Evolutionary conservation across 2,329 filamentous ascomycete genomes (phyloP), one percentile per base, ranked within the genome.

Genomic region (Arachnopeziza araneosa): DNA sequence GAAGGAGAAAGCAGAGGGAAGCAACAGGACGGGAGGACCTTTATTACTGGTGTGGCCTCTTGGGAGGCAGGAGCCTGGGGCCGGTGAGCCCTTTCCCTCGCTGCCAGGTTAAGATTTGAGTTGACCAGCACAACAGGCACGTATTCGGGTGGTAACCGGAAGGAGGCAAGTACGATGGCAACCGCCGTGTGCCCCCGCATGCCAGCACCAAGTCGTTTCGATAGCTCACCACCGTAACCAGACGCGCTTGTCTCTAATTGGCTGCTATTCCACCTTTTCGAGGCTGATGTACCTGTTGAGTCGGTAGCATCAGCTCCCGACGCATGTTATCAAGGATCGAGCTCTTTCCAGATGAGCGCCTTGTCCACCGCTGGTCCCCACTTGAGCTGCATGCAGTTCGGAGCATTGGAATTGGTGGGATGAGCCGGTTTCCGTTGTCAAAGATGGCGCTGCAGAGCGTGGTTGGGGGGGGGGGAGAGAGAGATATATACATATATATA

Each of bases 281-380:
- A 44, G 17, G 36, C 17, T 19, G 52, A 14, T 32, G 58, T 60
- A 48, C 58, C 58, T 60, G 58, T 54, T 53, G 21, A 30, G 24
- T 52, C 58, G 58, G 57, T 24, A 57, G 23, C 24, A 19, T 51
- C 32, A 57, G 17, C 23, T 59, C 54, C 56, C 60, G 60, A 48
- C 2, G 50, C 10, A 54, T 49, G 36, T 60, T 53, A 44, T 22
- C 58, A 50, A 24, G 55, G 36, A 57, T 57, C 0, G 4, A 49
- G 54, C 50, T 51, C 32, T 52, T n/a, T 54, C 32, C n/a, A n/a
- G 51, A 53, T 23, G 6, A 12, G 3, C 36, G 36, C 12, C 36
- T 12, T 44, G 6, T 44, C 36, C 36, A 44, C 12, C 6, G 5
- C 5, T 44, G 10, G 30, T 12, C 6, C 12, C 36, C 17, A 4